A percentile compares a stretch with the other conserved stretches of the same genome.
These are phyloP conservation scores for Avena eriantha DNA, from an alignment of 176 grass and related monocot genomes.

Conservation along the genomic window DNA sequence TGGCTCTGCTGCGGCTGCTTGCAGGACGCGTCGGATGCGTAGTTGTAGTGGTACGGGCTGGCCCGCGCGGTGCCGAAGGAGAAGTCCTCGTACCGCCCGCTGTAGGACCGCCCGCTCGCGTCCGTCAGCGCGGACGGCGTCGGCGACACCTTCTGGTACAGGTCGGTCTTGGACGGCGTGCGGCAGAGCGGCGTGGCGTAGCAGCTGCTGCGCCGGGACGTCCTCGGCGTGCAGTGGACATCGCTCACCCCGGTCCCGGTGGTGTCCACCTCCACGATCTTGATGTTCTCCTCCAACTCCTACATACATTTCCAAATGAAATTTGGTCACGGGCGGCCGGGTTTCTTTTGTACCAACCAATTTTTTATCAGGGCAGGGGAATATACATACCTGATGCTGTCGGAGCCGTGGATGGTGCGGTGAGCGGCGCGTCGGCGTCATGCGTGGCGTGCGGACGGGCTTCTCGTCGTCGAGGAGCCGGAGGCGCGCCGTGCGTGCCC, in stretches of 20 bases:
- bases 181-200: slow-evolving; percentile 62
- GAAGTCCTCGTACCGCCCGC: slow-evolving; percentile 71
- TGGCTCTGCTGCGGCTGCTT: slow-evolving; percentile 11
- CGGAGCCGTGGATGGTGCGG: slow-evolving; percentile 60
- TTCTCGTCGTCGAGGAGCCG: slow-evolving; percentile 55
- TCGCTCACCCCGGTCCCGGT: slow-evolving; percentile 14
- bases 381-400: slow-evolving; percentile 38
- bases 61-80: slow-evolving; percentile 68
- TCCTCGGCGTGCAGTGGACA: slow-evolving; percentile 37
- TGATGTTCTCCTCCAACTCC: slow-evolving; percentile 63
- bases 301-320: not conserved
- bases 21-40: not conserved
- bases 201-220: slow-evolving; percentile 51
- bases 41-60: slow-evolving; percentile 43
- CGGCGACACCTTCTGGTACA: slow-evolving; percentile 59
- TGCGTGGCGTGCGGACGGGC: slow-evolving; percentile 45
- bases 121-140: slow-evolving; percentile 72
- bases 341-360: too few species aligned
- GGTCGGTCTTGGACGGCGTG: slow-evolving; percentile 55
- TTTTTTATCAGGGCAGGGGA: too few species aligned
- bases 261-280: slow-evolving; percentile 85
- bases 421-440: slow-evolving; percentile 43
- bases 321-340: not conserved
- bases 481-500: slow-evolving; percentile 52
- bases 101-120: slow-evolving; percentile 64